These are phyloP conservation scores for Fusarium praegraminearum DNA, from an alignment of 2,329 filamentous ascomycete species.

Conservation along the genomic window DNA sequence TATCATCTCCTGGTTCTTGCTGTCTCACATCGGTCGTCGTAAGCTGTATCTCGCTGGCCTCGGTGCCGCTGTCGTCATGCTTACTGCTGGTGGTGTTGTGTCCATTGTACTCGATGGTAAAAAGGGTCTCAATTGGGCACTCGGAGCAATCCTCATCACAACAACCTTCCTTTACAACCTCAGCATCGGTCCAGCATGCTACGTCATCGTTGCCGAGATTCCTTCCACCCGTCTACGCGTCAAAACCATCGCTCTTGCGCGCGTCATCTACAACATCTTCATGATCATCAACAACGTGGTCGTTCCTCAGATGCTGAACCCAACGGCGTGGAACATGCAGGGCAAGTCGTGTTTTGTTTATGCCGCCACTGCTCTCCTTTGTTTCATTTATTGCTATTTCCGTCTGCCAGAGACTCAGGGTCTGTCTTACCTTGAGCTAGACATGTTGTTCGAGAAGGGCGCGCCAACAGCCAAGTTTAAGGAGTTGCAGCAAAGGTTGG, in stretches of 20 bases:
- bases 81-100: slow-evolving; percentile 55
- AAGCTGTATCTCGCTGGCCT: slow-evolving; percentile 55
- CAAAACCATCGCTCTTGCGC: slow-evolving; percentile 55
- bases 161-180: slow-evolving; percentile 55
- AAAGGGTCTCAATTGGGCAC: slow-evolving; percentile 50
- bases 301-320: slow-evolving; percentile 45
- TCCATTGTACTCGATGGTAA: slow-evolving; percentile 46
- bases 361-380: slow-evolving; percentile 32
- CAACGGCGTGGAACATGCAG: slow-evolving; percentile 41
- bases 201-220: slow-evolving; percentile 55
- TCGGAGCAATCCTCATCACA: slow-evolving; percentile 54
- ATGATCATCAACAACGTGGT: slow-evolving; percentile 44
- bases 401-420: slow-evolving; percentile 46
- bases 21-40: slow-evolving; percentile 55
- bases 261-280: slow-evolving; percentile 42
- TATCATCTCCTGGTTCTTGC: slow-evolving; percentile 55
- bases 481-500: slow-evolving; percentile 30
- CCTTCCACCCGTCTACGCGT: slow-evolving; percentile 54
- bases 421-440: slow-evolving; percentile 45
- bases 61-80: slow-evolving; percentile 46
- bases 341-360: slow-evolving; percentile 46
- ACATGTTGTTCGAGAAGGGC: slow-evolving; percentile 46
- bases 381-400: slow-evolving; percentile 45
- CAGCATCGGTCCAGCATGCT: slow-evolving; percentile 40
- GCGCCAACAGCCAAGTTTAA: slow-evolving; percentile 50